Conservation (phyloP, 768 basidiomycete genomes). For the Suillus plorans region DNA sequence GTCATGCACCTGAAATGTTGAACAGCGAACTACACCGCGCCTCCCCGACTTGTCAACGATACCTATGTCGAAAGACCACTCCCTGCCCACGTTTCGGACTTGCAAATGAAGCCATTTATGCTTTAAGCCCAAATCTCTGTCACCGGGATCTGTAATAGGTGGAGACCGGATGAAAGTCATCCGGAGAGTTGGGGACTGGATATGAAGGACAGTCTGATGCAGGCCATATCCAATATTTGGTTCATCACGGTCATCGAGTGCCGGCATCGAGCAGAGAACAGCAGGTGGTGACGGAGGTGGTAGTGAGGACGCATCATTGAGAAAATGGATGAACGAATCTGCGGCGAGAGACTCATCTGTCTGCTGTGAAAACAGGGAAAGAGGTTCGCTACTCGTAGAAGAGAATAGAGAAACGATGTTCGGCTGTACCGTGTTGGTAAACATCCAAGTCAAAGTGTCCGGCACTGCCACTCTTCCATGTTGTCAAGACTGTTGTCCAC, state of each 20-base stretch:
- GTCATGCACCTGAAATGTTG: conserved; percentile 73
- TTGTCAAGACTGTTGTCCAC: no score
- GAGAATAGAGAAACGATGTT: conserved; percentile 72
- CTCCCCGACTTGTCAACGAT: conserved; percentile 62
- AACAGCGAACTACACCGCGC: conserved; percentile 61
- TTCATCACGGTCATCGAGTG: conserved; percentile 28
- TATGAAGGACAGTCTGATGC: conserved; percentile 70
- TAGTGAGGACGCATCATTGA: conserved; percentile 55
- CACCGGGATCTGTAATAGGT: conserved; percentile 21
- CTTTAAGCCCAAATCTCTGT: conserved; percentile 52
- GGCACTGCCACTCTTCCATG: neutral
- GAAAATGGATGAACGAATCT: conserved; percentile 65
- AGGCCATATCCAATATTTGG: conserved; percentile 39
- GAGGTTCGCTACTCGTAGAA: conserved; percentile 63
- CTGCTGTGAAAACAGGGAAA: conserved; percentile 51
- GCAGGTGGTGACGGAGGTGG: conserved; percentile 48
- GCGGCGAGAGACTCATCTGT: conserved; percentile 50
- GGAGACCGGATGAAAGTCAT: conserved; percentile 72
- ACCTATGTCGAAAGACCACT: conserved; percentile 78
- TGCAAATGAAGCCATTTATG: conserved; percentile 78
- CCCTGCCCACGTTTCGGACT: conserved; percentile 62
- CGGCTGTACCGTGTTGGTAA: conserved; percentile 59
- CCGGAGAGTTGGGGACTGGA: conserved; percentile 73
- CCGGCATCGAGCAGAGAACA: conserved; percentile 43
- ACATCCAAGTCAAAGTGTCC: conserved; percentile 41